A percentile compares a stretch with the other conserved stretches of the same genome.
phyloP scores from a whole-genome alignment of 352 stramenopile species.

The Peronospora destructor region DNA sequence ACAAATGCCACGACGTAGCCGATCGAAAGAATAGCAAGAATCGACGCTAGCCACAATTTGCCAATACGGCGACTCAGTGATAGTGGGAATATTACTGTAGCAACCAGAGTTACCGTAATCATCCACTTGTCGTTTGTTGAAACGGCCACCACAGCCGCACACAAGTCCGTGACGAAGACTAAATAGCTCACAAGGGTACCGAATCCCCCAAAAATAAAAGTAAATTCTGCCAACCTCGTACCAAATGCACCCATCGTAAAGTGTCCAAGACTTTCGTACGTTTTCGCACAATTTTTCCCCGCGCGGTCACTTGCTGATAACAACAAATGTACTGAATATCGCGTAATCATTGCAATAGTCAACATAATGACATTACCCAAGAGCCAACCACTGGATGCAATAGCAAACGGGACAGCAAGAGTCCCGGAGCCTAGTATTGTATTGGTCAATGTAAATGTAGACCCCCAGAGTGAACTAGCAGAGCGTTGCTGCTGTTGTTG shows the following conservation, averaged over 20 bases:
- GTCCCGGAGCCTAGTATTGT: conserved; percentile 72
- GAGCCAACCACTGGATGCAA: conserved; percentile 65
- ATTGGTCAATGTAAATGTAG: conserved; percentile 69
- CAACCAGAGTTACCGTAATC: conserved; percentile 34
- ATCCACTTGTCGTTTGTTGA: conserved; percentile 40
- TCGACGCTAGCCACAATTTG: conserved; percentile 52
- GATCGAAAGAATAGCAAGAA: conserved; percentile 62
- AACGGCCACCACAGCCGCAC: conserved; percentile 39
- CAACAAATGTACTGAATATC: conserved; percentile 68
- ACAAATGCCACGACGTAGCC: conserved; percentile 65
- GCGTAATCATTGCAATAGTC: conserved; percentile 58
- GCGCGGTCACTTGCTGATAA: conserved; percentile 57
- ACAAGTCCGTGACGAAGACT: conserved; percentile 75
- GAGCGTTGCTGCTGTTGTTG: conserved; percentile 12
- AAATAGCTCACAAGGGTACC: conserved; percentile 77
- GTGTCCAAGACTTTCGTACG: conserved; percentile 69
- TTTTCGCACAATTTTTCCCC: conserved; percentile 53
- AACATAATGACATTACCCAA: conserved; percentile 65
- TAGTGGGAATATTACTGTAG: conserved; percentile 47
- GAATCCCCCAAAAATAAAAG: conserved; percentile 81
- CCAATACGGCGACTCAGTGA: conserved; percentile 51
- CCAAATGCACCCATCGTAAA: conserved; percentile 60
- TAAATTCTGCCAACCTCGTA: conserved; percentile 65
- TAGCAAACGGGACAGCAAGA: conserved; percentile 62
- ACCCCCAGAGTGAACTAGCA: conserved; percentile 52